Evolutionary conservation across 176 grass and related monocot species (phyloP).

Genomic region (Bonia amplexicaulis): DNA sequence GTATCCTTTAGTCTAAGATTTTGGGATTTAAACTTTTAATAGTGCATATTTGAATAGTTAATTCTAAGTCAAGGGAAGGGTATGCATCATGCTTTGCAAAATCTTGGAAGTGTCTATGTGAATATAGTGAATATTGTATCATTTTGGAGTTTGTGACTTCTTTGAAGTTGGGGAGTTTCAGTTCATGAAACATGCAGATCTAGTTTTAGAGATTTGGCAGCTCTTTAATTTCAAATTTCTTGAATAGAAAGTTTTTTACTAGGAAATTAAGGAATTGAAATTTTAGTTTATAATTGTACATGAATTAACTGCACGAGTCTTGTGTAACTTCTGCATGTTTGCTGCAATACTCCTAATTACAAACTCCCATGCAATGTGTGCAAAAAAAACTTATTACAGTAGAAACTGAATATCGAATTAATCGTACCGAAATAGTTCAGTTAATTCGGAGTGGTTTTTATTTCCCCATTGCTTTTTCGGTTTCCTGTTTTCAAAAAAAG

Average conservation of each 20-base stretch:
- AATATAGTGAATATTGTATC: background rate
- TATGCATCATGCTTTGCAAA: background rate
- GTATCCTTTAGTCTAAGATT: background rate
- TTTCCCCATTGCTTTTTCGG: too few relatives aligned
- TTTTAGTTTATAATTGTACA: background rate
- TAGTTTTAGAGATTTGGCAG: background rate
- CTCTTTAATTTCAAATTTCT: background rate
- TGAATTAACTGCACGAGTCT: background rate
- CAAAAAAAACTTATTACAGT: background rate
- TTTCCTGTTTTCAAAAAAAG: too few relatives aligned
- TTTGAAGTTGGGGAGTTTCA: background rate
- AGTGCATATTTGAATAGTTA: background rate
- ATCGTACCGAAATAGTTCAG: too few relatives aligned
- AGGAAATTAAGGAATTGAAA: background rate
- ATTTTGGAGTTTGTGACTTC: background rate
- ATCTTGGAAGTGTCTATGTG: background rate
- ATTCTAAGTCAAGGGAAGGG: background rate
- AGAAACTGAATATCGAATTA: too few relatives aligned
- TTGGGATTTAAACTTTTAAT: background rate
- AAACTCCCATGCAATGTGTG: conserved; percentile 2
- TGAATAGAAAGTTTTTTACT: background rate
- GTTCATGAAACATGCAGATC: background rate
- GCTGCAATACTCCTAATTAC: background rate
- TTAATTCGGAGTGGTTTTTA: too few relatives aligned
- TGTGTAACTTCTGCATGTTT: background rate